Conservation (phyloP, 106 monocot genomes). For the Agapanthus africanus region DNA sequence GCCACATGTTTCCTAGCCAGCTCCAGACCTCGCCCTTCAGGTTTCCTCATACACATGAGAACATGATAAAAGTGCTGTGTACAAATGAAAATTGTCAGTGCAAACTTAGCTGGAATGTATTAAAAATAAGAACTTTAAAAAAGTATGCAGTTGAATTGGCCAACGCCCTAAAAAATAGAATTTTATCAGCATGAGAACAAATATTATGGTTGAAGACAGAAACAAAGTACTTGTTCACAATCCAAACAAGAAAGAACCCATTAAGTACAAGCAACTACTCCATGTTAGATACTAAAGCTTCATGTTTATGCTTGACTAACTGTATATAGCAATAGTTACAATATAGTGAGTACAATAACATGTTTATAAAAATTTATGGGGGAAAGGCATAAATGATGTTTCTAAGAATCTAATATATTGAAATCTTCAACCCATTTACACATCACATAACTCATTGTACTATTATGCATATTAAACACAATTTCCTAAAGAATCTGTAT, state of each 20-base stretch:
- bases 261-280: not conserved
- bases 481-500: too few relatives aligned
- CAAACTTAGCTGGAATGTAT: not conserved
- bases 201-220: not conserved
- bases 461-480: too few relatives aligned
- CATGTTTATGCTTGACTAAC: too few relatives aligned
- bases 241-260: not conserved
- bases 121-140: not conserved
- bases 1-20: conserved; percentile 83
- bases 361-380: too few relatives aligned
- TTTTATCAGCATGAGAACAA: not conserved
- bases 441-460: too few relatives aligned
- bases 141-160: not conserved
- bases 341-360: too few relatives aligned
- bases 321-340: too few relatives aligned
- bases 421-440: too few relatives aligned
- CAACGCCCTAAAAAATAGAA: not conserved
- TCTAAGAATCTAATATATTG: too few relatives aligned
- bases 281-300: not conserved
- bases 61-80: conserved; percentile 81
- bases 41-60: conserved; percentile 66
- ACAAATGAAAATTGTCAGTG: conserved; percentile 15
- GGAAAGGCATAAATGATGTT: too few relatives aligned
- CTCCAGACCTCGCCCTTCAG: conserved; percentile 80
- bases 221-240: not conserved